A percentile compares a stretch with the other conserved stretches of the same genome.
Conservation (phyloP, 257 asterid genomes). For the Salvia rosmarinus region DNA sequence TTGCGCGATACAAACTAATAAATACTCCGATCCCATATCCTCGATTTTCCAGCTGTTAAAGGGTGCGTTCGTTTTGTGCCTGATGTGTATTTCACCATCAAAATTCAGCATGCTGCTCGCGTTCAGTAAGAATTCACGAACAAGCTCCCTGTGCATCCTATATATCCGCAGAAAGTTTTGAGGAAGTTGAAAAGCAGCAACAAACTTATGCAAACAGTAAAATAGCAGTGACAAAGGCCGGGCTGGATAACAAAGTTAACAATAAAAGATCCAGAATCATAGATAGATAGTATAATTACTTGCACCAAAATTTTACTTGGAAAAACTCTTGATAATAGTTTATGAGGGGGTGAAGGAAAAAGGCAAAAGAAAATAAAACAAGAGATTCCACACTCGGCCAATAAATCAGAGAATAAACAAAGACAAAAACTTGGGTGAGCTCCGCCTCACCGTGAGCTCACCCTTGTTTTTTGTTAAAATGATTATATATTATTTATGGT, state of each 20-base stretch:
- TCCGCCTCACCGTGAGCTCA: too few species aligned
- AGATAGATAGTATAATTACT: too few species aligned
- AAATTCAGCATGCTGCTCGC: constrained; percentile 32
- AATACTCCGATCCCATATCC: constrained; percentile 43
- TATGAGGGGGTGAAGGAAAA: too few species aligned
- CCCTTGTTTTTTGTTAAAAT: too few species aligned
- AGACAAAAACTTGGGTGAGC: too few species aligned
- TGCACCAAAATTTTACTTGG: too few species aligned
- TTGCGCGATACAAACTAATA: constrained; percentile 31
- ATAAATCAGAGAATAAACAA: too few species aligned
- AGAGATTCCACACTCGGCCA: background rate
- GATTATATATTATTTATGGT: too few species aligned
- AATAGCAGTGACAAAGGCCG: too few species aligned
- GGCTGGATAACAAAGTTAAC: too few species aligned
- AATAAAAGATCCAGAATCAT: too few species aligned
- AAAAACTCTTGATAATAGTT: too few species aligned
- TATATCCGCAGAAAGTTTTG: background rate
- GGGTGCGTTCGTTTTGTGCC: constrained; percentile 49
- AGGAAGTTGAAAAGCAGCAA: background rate
- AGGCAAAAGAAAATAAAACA: background rate
- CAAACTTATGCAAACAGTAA: background rate
- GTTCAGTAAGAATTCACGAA: constrained; percentile 37
- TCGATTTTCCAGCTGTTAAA: constrained; percentile 47
- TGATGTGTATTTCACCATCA: constrained; percentile 56
- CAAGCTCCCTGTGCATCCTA: constrained; percentile 63